Evolutionary conservation across 495 filamentous ascomycete species (phyloP).

Genomic region (Tuber borchii): DNA sequence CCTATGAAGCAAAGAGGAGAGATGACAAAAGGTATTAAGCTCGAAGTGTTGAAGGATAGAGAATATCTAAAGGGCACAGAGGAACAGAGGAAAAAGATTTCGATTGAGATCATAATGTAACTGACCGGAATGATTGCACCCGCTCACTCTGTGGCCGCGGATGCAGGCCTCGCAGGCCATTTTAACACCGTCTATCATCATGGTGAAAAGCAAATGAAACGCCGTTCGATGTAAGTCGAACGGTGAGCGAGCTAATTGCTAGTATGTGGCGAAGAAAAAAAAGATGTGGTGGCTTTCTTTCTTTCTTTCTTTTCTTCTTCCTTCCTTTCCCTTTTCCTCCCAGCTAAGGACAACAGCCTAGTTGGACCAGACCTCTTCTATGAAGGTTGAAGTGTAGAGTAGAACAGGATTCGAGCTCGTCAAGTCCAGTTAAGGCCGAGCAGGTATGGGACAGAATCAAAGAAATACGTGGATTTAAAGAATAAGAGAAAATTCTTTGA

Average conservation of each 20-base stretch:
- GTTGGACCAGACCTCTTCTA: conserved; percentile 26
- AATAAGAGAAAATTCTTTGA: neutral
- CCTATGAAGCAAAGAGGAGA: conserved; percentile 38
- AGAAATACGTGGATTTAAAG: conserved; percentile 33
- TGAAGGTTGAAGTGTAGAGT: neutral
- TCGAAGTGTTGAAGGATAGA: conserved; percentile 4
- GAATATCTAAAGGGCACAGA: conserved; percentile 19
- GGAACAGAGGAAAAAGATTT: conserved; percentile 33
- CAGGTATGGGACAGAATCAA: conserved; percentile 23
- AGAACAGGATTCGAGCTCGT: conserved; percentile 21
- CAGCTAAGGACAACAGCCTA: conserved; percentile 24
- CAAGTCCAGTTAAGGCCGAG: conserved; percentile 27
- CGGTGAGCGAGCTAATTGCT: conserved; percentile 32
- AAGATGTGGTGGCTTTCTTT: conserved; percentile 15
- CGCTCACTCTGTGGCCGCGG: conserved; percentile 87
- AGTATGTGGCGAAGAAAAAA: conserved; percentile 27
- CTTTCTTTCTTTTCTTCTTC: neutral
- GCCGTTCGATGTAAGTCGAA: conserved; percentile 37
- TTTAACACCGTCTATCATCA: conserved; percentile 43
- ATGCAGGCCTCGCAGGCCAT: conserved; percentile 79
- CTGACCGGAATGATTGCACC: conserved; percentile 84
- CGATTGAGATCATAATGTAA: conserved; percentile 31
- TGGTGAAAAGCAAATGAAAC: conserved; percentile 32
- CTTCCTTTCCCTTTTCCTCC: neutral
- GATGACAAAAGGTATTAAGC: conserved; percentile 7